Evolutionary conservation across 371 early-diverging fungal genomes (phyloP), one percentile per base, ranked within the genome.

Genomic region (Mucor ambiguus): DNA sequence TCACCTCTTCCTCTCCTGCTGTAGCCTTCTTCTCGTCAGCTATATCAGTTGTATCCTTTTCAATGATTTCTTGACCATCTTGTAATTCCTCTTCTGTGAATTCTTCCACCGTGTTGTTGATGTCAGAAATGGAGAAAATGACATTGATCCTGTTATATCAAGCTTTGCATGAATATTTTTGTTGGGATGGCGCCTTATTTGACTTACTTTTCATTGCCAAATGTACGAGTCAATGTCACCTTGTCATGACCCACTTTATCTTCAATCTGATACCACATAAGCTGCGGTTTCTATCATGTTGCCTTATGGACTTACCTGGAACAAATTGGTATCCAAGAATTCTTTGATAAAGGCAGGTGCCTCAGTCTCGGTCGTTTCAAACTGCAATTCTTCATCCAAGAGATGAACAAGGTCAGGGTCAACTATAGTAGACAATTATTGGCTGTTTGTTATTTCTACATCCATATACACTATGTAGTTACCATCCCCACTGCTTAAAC

Each of bases 161-260:
- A 28, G 48, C 11, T 35, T 14, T 49, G 24, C 35, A 48, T 61
- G 10, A 46, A 20, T 43, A 38, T 22, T 22, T 68, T 57, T 30
- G 44, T 18, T 41, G 24, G 8, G 35, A 30, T 26, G 0, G 41
- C 16, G 41, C 41, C 41, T 0, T 14, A 32, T 28, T 0, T 69
- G 4, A 29, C 78, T 60, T 83, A 90, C 89, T 87, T 89, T 78
- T 96, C 96, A 75, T 83, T 89, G 52, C 93, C 95, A 74, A 92
- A 93, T 60, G 84, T 85, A 69, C 94, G 85, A 29, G 84, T 83
- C 61, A 96, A 70, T 37, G 69, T 68, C 11, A 95, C 92, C 72
- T 92, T 90, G 72, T 89, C 91, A 22, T 84, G 73, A 9, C 93
- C 93, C 6, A 79, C 49, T 66, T 80, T 81, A 73, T 93, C 91